A percentile compares a stretch with the other conserved stretches of the same genome.
Conservation (phyloP, 176 grass and related monocot genomes). For the Rhynchospora breviuscula region DNA sequence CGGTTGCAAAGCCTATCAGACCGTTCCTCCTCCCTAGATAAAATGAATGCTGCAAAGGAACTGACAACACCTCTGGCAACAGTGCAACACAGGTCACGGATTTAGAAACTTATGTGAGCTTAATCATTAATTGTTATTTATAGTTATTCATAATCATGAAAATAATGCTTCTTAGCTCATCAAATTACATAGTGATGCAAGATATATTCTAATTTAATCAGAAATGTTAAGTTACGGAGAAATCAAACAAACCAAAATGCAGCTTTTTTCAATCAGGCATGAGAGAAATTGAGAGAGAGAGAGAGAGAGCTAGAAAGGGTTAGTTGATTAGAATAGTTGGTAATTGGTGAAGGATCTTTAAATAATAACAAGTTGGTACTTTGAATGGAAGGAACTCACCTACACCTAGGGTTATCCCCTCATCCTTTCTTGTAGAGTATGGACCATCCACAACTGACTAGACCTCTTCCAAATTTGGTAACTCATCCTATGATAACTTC, state of each 20-base stretch:
- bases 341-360: slow-evolving; percentile 17
- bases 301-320: slow-evolving; percentile 2
- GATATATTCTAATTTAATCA: background rate
- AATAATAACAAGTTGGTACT: background rate
- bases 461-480: slow-evolving; percentile 38
- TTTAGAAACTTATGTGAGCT: background rate
- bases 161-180: background rate
- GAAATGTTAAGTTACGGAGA: background rate
- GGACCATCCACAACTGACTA: slow-evolving; percentile 31
- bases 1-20: background rate
- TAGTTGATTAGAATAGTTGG: slow-evolving; percentile 14
- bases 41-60: background rate
- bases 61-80: background rate
- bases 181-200: background rate
- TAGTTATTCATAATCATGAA: background rate
- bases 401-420: slow-evolving; percentile 20
- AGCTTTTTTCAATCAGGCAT: background rate
- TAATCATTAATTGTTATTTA: background rate
- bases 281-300: slow-evolving; percentile 13
- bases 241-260: background rate
- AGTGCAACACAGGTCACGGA: background rate
- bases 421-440: slow-evolving; percentile 14
- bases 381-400: slow-evolving; percentile 14
- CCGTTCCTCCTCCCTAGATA: background rate
- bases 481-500: slow-evolving; percentile 49